Conservation (phyloP, 495 filamentous ascomycete genomes). For the Trichoderma reesei region DNA sequence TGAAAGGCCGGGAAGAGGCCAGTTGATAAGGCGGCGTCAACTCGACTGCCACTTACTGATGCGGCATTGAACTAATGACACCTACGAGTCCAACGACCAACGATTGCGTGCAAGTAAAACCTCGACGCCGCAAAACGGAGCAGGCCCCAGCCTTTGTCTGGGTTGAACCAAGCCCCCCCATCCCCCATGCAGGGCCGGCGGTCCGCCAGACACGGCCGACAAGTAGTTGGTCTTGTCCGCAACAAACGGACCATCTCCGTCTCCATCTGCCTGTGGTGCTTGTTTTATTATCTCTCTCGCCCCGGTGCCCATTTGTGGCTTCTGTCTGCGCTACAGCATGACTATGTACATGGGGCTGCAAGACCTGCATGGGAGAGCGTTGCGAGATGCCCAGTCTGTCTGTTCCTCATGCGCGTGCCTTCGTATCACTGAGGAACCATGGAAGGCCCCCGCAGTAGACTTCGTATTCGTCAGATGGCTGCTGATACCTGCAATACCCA, state of each 20-base stretch:
- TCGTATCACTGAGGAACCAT: conserved; percentile 8
- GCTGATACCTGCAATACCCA: background rate
- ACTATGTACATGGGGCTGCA: background rate
- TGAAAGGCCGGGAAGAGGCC: too few species aligned
- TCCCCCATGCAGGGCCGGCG: background rate
- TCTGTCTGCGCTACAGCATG: background rate
- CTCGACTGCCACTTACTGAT: conserved; percentile 1
- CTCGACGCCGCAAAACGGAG: conserved; percentile 4
- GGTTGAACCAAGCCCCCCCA: background rate
- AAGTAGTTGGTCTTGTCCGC: too few species aligned
- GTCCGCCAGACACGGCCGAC: background rate
- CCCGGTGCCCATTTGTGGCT: background rate
- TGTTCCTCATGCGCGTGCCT: background rate
- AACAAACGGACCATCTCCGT: background rate
- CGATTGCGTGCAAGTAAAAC: background rate
- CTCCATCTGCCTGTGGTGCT: background rate
- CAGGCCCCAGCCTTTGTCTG: background rate
- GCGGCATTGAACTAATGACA: background rate
- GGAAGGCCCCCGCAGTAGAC: conserved; percentile 4
- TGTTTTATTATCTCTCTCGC: background rate
- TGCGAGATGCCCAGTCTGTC: conserved; percentile 8
- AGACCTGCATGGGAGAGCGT: background rate
- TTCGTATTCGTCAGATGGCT: conserved; percentile 6
- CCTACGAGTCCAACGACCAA: background rate
- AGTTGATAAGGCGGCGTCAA: background rate